These are phyloP conservation scores for Gossypium longicalyx DNA, from an alignment of 345 rosid genomes.

Conservation along the genomic window DNA sequence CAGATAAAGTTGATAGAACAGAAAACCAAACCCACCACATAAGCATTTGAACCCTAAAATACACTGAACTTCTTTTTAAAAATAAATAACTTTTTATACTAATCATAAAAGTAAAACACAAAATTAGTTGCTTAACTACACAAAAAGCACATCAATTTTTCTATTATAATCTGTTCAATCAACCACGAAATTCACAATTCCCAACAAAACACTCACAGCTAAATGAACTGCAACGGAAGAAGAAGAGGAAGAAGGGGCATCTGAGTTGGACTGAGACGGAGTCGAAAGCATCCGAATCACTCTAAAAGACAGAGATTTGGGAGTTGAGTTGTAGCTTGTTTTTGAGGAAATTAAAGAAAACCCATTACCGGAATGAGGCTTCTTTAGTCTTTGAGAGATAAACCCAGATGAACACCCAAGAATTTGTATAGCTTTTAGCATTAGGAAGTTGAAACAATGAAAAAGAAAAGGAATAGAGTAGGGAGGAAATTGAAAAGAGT, in stretches of 20 bases:
- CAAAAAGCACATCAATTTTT: too few relatives aligned
- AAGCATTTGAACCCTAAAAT: not conserved
- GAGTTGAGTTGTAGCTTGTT: conserved; percentile 11
- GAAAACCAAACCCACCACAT: not conserved
- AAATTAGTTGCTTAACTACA: not conserved
- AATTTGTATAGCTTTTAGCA: conserved; percentile 74
- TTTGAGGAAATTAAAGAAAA: conserved; percentile 23
- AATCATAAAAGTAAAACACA: not conserved
- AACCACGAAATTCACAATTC: conserved; percentile 1
- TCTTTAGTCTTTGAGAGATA: conserved; percentile 47
- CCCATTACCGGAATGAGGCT: conserved; percentile 35
- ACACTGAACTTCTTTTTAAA: not conserved
- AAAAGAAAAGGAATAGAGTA: not conserved
- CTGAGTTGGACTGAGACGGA: conserved; percentile 44
- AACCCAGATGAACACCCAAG: conserved; percentile 53
- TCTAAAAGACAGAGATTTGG: conserved; percentile 24
- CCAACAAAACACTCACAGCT: conserved; percentile 42
- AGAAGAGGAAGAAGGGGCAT: conserved; percentile 21
- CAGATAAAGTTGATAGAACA: not conserved
- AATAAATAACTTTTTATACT: not conserved
- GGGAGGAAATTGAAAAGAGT: not conserved
- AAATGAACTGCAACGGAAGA: conserved; percentile 43
- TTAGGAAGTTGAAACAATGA: conserved; percentile 13
- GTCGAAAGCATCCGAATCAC: conserved; percentile 41
- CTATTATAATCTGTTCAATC: not conserved